A percentile compares a stretch with the other conserved stretches of the same genome.
phyloP scores from a whole-genome alignment of 176 grass and related monocot genomes.

The Elymus sibiricus region DNA sequence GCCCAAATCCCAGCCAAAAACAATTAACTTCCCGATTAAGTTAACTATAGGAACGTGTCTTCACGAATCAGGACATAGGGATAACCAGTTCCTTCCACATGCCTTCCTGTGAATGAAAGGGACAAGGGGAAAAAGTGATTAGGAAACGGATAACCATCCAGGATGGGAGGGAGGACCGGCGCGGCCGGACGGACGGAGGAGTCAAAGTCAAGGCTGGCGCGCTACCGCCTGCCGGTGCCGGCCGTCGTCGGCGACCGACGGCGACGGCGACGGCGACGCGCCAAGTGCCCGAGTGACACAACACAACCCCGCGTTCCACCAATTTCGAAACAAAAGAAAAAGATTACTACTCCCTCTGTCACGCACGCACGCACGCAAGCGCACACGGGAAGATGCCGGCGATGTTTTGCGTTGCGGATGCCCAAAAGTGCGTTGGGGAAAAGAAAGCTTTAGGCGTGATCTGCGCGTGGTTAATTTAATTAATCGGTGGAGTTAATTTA shows the following conservation, averaged over 20 bases:
- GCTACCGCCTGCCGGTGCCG: background rate
- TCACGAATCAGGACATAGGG: background rate
- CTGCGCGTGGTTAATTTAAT: background rate
- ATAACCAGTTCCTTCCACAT: background rate
- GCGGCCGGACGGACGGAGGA: background rate
- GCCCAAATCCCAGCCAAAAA: background rate
- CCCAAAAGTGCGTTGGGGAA: background rate
- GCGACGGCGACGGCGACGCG: background rate
- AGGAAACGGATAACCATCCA: background rate
- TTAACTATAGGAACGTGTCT: background rate
- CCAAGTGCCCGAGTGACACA: too few species aligned
- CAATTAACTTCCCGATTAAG: background rate
- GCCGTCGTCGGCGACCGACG: background rate
- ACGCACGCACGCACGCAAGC: too few species aligned
- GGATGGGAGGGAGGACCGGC: background rate
- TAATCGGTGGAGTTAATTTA: too few species aligned
- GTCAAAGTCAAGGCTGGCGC: background rate
- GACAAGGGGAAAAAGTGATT: background rate
- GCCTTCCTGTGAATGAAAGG: background rate
- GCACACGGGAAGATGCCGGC: background rate
- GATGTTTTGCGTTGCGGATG: background rate
- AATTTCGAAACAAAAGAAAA: too few species aligned
- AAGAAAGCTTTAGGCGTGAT: background rate
- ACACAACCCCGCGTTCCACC: background rate
- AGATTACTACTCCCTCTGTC: too few species aligned